Evolutionary conservation across 2,329 filamentous ascomycete genomes (phyloP), one percentile per base, ranked within the genome.

Genomic region (Mariannaea sp.): DNA sequence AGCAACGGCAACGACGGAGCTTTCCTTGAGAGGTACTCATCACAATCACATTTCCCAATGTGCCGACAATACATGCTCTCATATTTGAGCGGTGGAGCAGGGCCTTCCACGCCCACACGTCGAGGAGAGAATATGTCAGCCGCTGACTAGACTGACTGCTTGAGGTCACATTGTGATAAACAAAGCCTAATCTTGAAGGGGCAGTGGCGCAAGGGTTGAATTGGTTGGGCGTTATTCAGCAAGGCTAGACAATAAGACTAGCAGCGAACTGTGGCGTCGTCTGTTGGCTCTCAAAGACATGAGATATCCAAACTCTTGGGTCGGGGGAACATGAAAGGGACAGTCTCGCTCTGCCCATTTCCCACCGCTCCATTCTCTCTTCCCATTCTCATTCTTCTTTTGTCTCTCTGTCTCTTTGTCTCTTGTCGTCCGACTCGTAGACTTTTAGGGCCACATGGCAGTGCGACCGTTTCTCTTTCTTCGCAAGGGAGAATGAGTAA

Each of bases 301-400:
- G 49, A 51, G 32, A 45, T 57, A 55, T 9, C 56, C 61, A 48
- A 39, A 22, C 57, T 55, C 43, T 57, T 48, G 57, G 61, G 53
- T 55, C 49, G 43, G 14, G 16, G 43, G 24, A 45, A 9, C 13
- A 32, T 32, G 29, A 32, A 32, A 12, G 9, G 29, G 29, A 10
- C 10, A 12, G 10, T 13, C 35, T 39, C 17, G 16, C 9, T 3
- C 17, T 36, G 13, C 10, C 32, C 4, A 5, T 5, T n/a, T 16
- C 5, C 9, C 32, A n/a, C n/a, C 10, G n/a, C n/a, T n/a, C n/a
- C n/a, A n/a, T 17, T 38, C 33, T 22, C 33, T 38, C 14, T 38
- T 22, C 16, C 17, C 17, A 12, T 38, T 4, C 3, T 20, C n/a
- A 10, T n/a, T 33, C 13, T n/a, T n/a, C n/a, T 16, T 10, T 29